Percentiles rank a stretch among this genome's conserved stretches.
phyloP scores from a whole-genome alignment of 345 rosid genomes.

The Reutealis trisperma region DNA sequence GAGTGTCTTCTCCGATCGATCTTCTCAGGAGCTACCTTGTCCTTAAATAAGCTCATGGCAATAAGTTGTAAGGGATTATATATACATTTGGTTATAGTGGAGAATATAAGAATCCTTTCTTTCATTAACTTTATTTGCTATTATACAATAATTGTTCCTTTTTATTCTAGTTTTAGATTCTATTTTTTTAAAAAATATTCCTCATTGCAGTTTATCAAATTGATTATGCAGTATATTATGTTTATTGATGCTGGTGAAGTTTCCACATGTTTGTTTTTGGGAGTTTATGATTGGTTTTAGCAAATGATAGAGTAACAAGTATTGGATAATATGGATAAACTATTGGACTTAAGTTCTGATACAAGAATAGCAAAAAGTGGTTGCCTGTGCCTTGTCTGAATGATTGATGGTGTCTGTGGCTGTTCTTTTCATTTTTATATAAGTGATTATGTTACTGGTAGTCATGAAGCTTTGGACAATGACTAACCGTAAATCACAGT shows the following conservation, averaged over 20 bases:
- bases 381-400: neutral
- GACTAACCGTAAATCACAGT: neutral
- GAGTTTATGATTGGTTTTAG: neutral
- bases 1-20: constrained; percentile 40
- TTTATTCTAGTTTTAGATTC: constrained; percentile 5
- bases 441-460: neutral
- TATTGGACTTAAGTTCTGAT: neutral
- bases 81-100: constrained; percentile 48
- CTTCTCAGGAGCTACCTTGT: constrained; percentile 35
- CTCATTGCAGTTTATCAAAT: neutral
- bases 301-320: neutral
- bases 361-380: neutral
- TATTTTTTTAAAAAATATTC: neutral
- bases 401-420: neutral
- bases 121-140: constrained; percentile 24
- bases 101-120: constrained; percentile 44
- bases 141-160: constrained; percentile 22
- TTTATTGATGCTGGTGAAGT: neutral
- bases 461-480: neutral
- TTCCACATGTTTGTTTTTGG: neutral
- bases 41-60: constrained; percentile 47
- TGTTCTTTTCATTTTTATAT: neutral
- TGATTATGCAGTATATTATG: neutral
- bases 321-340: neutral
- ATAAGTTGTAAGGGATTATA: constrained; percentile 47